A percentile compares a stretch with the other conserved stretches of the same genome.
phyloP scores from a whole-genome alignment of 176 grass and related monocot genomes.

The Rhynchospora breviuscula region DNA sequence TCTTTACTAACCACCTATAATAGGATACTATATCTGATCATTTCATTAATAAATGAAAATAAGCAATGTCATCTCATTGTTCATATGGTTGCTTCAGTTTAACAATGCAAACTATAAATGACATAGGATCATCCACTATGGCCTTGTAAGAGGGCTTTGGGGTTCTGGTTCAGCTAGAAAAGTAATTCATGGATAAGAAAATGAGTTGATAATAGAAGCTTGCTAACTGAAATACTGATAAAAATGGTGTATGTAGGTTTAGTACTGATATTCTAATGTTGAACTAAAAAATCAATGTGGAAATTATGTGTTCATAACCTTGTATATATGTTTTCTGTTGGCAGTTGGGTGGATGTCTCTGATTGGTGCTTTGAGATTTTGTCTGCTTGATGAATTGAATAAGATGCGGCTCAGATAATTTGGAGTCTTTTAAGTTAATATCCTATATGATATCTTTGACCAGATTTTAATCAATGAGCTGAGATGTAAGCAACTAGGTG shows the following conservation, averaged over 20 bases:
- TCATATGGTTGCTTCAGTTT: neutral
- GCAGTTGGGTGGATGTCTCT: constrained; percentile 48
- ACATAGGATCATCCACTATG: neutral
- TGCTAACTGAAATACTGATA: neutral
- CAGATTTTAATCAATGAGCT: constrained; percentile 1
- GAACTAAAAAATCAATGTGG: neutral
- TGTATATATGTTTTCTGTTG: neutral
- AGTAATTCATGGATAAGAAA: neutral
- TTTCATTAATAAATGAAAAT: neutral
- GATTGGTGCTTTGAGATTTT: constrained; percentile 13
- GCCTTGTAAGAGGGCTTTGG: neutral
- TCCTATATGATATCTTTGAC: constrained; percentile 6
- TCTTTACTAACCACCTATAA: neutral
- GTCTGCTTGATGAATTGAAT: constrained; percentile 12
- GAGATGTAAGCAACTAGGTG: neutral
- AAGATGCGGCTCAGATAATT: constrained; percentile 15
- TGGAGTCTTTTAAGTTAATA: neutral
- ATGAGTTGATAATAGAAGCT: neutral
- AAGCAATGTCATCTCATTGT: neutral
- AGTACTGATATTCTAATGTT: neutral
- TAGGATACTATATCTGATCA: neutral
- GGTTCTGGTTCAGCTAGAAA: neutral
- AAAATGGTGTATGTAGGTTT: neutral
- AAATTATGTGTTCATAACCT: neutral
- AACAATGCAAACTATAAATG: neutral